Evolutionary conservation across 2,329 filamentous ascomycete species (phyloP), one percentile per base, ranked within the genome.

Genomic region (Clonostachys chloroleuca): DNA sequence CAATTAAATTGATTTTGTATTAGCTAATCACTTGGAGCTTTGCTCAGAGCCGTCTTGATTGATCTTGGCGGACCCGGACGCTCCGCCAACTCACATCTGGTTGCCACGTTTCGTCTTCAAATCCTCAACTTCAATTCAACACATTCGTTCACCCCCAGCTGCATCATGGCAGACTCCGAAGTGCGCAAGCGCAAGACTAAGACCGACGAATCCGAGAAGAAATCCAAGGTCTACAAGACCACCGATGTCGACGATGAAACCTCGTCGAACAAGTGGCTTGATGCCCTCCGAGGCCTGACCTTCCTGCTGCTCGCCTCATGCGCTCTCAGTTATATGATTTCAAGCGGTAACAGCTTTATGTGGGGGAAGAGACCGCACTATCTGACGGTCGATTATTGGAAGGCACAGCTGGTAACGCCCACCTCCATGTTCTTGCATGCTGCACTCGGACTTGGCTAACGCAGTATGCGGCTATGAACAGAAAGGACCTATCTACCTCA

Each of bases 291-390:
- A 34, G 75, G 92, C 33, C 58, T 91, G 42, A 77, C 77, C 34
- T 88, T 88, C 47, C 65, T 92, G 13, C 54, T 86, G 34, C 55
- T 89, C 40, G 78, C 84, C 42, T 87, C 82, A 20, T 81, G 77
- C 57, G 83, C 79, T 16, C 72, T 92, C 47, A 91, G 87, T 68
- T 92, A 92, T 66, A 80, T 92, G 53, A 75, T 88, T 55, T 90
- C 86, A 41, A 75, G 77, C 51, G 86, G 86, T 51, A 80, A 89
- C 60, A 84, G 80, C 49, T 74, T 84, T 53, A 75, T 83, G 48
- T 94, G 87, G 86, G 83, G 73, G 52, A 65, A 77, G 60, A 70
- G 74, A 67, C 68, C 87, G 67, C 58, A 84, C 69, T 83, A 86
- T 72, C 58, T 85, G 68, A 61, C 75, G 62, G 37, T 75, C 58